These are phyloP conservation scores for Botrytis elliptica DNA, from an alignment of 2,329 filamentous ascomycete species.

Conservation along the genomic window DNA sequence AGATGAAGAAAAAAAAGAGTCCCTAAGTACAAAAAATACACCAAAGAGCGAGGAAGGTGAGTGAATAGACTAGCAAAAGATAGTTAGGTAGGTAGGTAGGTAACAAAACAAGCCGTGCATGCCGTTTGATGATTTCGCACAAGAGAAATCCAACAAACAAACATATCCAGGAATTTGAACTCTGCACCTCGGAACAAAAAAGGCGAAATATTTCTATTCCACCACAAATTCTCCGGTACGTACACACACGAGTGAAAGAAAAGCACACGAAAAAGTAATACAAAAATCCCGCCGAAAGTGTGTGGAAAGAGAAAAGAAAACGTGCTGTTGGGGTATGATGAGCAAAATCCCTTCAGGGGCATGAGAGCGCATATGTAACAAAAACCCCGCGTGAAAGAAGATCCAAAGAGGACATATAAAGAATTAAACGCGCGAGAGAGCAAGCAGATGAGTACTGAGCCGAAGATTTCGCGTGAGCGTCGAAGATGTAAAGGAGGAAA, in stretches of 20 bases:
- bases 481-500: constrained; percentile 15
- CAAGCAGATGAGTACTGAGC: constrained; percentile 1
- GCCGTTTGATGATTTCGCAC: neutral
- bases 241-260: neutral
- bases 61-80: constrained; percentile 6
- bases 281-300: neutral
- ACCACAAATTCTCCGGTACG: neutral
- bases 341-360: neutral
- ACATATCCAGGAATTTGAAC: neutral
- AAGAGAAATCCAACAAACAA: neutral
- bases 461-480: constrained; percentile 16
- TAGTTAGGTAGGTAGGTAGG: constrained; percentile 14
- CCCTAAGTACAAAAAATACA: constrained; percentile 6
- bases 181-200: neutral
- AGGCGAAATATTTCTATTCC: neutral
- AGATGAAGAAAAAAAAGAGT: neutral
- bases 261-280: neutral
- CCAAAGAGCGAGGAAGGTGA: constrained; percentile 23
- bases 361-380: neutral
- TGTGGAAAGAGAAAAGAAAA: constrained; percentile 10
- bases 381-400: neutral
- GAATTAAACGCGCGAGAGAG: constrained; percentile 4
- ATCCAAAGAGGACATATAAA: neutral
- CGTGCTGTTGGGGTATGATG: constrained; percentile 14
- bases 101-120: constrained; percentile 14